These are phyloP conservation scores for Sambucus nigra DNA, from an alignment of 129 eudicot species.

Conservation along the genomic window DNA sequence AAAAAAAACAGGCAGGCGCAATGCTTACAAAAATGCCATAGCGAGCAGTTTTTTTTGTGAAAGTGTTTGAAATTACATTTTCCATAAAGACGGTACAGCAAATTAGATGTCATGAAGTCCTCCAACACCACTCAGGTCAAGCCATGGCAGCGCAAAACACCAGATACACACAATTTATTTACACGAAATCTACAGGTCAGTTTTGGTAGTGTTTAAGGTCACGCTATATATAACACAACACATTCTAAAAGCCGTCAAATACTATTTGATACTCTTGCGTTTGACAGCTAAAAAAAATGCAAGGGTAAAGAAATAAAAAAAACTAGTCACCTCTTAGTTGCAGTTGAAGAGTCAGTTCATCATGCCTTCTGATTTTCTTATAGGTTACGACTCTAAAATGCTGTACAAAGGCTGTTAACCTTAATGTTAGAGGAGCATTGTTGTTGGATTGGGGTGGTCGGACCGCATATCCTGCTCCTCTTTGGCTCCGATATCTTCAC, in stretches of 20 bases:
- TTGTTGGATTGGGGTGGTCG: conserved; percentile 23
- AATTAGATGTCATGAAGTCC: too few species aligned
- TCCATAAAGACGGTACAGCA: too few species aligned
- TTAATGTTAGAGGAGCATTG: conserved; percentile 34
- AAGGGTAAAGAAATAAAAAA: too few species aligned
- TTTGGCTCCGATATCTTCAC: conserved; percentile 44
- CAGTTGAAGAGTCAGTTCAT: not conserved
- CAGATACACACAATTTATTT: not conserved
- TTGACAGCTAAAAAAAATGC: not conserved
- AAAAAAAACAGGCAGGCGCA: too few species aligned
- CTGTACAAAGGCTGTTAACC: conserved; percentile 34
- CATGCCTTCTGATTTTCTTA: not conserved
- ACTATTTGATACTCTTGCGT: not conserved
- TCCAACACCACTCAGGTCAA: too few species aligned
- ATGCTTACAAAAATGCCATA: too few species aligned
- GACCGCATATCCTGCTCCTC: conserved; percentile 41
- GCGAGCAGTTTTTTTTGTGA: too few species aligned
- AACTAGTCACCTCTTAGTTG: not conserved
- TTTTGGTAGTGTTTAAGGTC: not conserved
- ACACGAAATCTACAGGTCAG: not conserved
- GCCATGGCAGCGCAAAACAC: not conserved
- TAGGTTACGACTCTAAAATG: conserved; percentile 18
- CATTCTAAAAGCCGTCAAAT: not conserved
- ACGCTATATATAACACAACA: not conserved
- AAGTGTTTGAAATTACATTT: too few species aligned